These are phyloP conservation scores for Pachysandra terminalis DNA, from an alignment of 164 flowering plant genomes.

Conservation along the genomic window DNA sequence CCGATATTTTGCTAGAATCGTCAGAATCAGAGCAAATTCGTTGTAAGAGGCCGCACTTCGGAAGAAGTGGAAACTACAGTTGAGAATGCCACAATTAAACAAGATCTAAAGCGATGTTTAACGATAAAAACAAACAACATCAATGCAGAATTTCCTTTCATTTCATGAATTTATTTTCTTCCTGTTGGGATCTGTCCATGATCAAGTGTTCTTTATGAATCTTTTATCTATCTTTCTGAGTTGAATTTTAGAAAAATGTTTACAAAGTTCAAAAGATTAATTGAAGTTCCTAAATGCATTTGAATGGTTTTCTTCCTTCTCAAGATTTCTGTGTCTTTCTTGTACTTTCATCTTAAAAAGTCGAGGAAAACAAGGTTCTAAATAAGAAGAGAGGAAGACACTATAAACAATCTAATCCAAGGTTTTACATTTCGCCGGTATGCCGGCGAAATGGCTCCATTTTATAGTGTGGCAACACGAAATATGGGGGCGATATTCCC, in stretches of 20 bases:
- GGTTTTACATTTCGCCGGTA: too few relatives aligned
- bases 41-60: constrained; percentile 78
- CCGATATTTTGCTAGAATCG: constrained; percentile 23
- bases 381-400: too few relatives aligned
- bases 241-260: background rate
- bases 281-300: background rate
- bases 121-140: too few relatives aligned
- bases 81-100: constrained; percentile 1
- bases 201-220: background rate
- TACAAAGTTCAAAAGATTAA: background rate
- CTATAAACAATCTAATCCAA: too few relatives aligned
- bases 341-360: too few relatives aligned
- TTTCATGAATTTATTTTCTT: too few relatives aligned
- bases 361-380: too few relatives aligned
- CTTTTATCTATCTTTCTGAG: too few relatives aligned
- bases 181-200: background rate
- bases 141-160: background rate
- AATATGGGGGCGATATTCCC: too few relatives aligned
- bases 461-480: too few relatives aligned
- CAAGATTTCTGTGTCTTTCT: background rate
- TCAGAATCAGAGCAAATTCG: constrained; percentile 40
- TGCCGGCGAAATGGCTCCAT: too few relatives aligned
- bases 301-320: background rate
- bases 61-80: constrained; percentile 66
- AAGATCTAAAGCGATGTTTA: too few relatives aligned